Conservation (phyloP, 139 green algal genomes). For the Ettlia oleoabundans region DNA sequence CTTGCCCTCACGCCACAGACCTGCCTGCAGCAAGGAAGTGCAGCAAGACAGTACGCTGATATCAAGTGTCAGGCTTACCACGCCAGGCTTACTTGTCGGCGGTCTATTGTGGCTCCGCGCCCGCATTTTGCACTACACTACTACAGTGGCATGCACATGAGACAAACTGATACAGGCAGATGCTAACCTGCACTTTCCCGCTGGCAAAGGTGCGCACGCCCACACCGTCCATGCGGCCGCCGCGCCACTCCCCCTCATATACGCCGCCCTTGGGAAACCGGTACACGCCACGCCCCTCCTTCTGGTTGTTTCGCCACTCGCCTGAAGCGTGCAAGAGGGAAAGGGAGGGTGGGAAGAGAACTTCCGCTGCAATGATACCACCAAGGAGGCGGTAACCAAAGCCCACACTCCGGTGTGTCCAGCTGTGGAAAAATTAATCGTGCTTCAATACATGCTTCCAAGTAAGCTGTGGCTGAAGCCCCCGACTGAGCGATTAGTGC, state of each 20-base stretch:
- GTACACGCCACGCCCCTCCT: conserved; percentile 83
- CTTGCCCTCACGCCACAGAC: conserved; percentile 68
- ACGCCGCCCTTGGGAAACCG: conserved; percentile 79
- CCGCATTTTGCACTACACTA: too few relatives aligned
- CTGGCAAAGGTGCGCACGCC: conserved; percentile 75
- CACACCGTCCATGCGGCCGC: conserved; percentile 67
- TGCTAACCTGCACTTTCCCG: conserved; percentile 62
- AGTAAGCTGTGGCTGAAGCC: not conserved
- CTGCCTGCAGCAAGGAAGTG: conserved; percentile 44
- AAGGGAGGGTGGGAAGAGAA: not conserved
- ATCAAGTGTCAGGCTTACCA: too few relatives aligned
- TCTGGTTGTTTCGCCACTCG: conserved; percentile 80
- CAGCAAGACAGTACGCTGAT: not conserved
- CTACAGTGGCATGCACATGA: too few relatives aligned
- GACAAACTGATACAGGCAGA: too few relatives aligned
- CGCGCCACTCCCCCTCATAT: conserved; percentile 86
- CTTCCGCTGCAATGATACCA: too few relatives aligned
- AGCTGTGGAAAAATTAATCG: too few relatives aligned
- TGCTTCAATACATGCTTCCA: too few relatives aligned
- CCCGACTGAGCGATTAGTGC: not conserved
- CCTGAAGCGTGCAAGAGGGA: not conserved
- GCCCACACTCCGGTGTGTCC: too few relatives aligned
- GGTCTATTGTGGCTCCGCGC: not conserved
- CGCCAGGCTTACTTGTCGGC: not conserved
- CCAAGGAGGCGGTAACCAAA: too few relatives aligned